A percentile compares a stretch with the other conserved stretches of the same genome.
Evolutionary conservation across 2,329 filamentous ascomycete species (phyloP).

Genomic region (Colletotrichum sp.): DNA sequence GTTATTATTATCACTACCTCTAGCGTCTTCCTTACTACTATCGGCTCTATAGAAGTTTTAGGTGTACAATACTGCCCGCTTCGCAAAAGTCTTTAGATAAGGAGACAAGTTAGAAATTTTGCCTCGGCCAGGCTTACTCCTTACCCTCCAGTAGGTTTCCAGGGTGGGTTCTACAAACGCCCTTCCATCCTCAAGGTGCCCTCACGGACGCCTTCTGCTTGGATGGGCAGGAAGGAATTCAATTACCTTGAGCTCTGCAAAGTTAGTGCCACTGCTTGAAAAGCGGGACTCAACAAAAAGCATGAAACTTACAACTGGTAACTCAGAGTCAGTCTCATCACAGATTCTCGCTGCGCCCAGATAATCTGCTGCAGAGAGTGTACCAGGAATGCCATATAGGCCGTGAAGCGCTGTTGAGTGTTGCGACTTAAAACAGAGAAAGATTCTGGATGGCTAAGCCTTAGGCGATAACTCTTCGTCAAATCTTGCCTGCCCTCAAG

Average conservation of each 20-base stretch:
- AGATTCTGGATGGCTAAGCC: too few species aligned
- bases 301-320: too few species aligned
- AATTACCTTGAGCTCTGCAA: too few species aligned
- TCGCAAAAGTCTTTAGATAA: background rate
- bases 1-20: background rate
- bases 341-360: too few species aligned
- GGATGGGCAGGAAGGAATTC: too few species aligned
- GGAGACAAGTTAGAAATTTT: background rate
- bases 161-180: background rate
- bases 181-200: background rate
- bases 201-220: background rate
- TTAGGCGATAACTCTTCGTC: background rate
- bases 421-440: too few species aligned
- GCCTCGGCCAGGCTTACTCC: background rate
- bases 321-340: too few species aligned
- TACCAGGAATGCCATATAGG: too few species aligned
- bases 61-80: rapidly evolving
- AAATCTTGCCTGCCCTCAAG: background rate
- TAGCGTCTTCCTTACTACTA: background rate
- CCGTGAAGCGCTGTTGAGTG: too few species aligned
- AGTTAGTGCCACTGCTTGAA: too few species aligned
- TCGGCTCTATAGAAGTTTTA: background rate
- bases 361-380: rapidly evolving
- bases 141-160: background rate
- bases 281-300: too few species aligned